Evolutionary conservation across 305 asterid genomes (phyloP), one percentile per base, ranked within the genome.

Genomic region (Fraxinus floribunda): DNA sequence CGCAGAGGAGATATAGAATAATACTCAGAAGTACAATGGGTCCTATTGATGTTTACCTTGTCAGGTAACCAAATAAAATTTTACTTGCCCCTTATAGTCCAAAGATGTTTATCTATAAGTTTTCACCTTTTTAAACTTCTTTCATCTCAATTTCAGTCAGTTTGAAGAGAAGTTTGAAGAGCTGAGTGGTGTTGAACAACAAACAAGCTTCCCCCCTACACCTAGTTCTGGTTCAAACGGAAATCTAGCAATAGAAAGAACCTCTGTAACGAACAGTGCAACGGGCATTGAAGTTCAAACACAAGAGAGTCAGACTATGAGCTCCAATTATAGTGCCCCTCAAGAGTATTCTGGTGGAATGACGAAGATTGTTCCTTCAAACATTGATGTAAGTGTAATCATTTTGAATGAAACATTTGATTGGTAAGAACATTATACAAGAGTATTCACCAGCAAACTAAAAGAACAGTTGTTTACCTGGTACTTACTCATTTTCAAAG

Each of bases 1-100:
- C 92, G 32, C 97, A 91, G 86, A 90, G 97, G 89, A 94, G 99
- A 91, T 94, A 96, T 81, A 90, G 95, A 89, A 96, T 96, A 80
- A 92, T 96, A 89, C 99, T 94, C 49, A 87, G 99, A 91, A 96
- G 99, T 86, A 93, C 97, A 78, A 96, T 96, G 97, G 99, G 98
- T 75, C 98, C 98, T 32, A 91, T 96, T 84, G 98, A 96, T 86
- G 96, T 94, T 82, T 94, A 95, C 89, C 99, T 95, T 78, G 98
- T 96, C 89, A 94, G 98, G 99, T 95, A 89, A 81, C 74, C 52
- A 76, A 32, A 11, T 5, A 79, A 80, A 36, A 36, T 79, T 66
- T 30, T 39, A 60, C 32, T 87, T 29, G 71, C 74, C 72, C 70
- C 36, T 79, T 20, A 71, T 60, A 71, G 75, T 64, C 62, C 39